Percentiles rank a stretch among this genome's conserved stretches.
Evolutionary conservation across 257 asterid species (phyloP).

Genomic region (Lithospermum erythrorhizon): DNA sequence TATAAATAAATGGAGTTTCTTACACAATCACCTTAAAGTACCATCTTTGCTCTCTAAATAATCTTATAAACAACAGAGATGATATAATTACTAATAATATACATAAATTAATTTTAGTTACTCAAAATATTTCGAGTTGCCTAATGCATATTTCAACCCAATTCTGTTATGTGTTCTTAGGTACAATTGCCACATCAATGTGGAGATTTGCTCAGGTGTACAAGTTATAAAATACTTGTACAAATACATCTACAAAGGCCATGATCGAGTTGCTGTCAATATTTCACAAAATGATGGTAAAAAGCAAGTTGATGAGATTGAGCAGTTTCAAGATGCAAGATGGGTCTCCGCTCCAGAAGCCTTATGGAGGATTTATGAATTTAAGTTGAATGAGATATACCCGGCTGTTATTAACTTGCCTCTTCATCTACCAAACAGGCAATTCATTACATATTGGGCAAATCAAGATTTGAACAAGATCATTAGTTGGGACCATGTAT

Average conservation of each 20-base stretch:
- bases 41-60: too few species aligned
- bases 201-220: too few species aligned
- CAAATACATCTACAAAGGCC: too few species aligned
- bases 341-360: constrained; percentile 12
- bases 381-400: constrained; percentile 1
- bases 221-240: too few species aligned
- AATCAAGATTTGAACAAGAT: neutral
- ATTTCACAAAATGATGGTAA: neutral
- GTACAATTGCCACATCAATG: neutral
- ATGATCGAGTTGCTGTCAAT: neutral
- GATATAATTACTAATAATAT: too few species aligned
- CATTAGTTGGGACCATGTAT: neutral
- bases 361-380: constrained; percentile 14
- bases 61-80: too few species aligned
- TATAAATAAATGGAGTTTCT: too few species aligned
- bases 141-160: too few species aligned
- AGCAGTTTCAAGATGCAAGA: constrained; percentile 6
- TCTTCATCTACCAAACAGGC: constrained; percentile 7
- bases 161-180: too few species aligned
- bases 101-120: too few species aligned
- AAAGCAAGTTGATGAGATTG: neutral
- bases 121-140: too few species aligned
- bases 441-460: neutral
- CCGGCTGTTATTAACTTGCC: neutral
- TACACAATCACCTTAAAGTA: too few species aligned